Conservation (phyloP, 495 filamentous ascomycete species). For the Xylaria palmicola region DNA sequence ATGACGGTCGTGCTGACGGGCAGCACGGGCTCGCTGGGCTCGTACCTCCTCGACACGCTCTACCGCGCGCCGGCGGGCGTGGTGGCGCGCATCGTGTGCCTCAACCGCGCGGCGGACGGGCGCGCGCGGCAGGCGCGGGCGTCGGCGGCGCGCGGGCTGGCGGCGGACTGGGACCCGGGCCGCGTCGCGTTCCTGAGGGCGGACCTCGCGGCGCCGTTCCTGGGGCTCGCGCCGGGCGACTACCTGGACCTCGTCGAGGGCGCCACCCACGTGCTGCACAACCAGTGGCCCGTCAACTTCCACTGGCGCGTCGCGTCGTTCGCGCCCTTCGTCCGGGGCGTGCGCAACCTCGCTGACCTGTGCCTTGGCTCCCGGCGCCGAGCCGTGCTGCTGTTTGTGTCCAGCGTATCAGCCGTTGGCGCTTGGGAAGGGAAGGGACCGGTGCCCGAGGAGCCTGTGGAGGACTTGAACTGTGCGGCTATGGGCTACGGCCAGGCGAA, state of each 20-base stretch:
- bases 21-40: neutral
- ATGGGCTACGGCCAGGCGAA: neutral
- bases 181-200: neutral
- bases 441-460: neutral
- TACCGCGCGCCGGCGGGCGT: neutral
- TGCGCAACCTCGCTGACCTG: slow-evolving; percentile 24
- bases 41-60: neutral
- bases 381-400: neutral
- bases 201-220: neutral
- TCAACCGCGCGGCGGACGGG: neutral
- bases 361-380: neutral
- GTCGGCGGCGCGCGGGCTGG: neutral
- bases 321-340: slow-evolving; percentile 24
- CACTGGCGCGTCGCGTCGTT: slow-evolving; percentile 30
- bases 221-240: neutral
- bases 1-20: neutral
- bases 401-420: neutral
- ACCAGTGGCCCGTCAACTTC: slow-evolving; percentile 39
- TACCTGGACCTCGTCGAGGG: slow-evolving; percentile 16
- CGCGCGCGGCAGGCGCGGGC: neutral
- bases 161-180: neutral
- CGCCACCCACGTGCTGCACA: slow-evolving; percentile 29
- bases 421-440: neutral
- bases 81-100: neutral
- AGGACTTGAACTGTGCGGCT: neutral